Base-by-base conservation (phyloP, 768 basidiomycete genomes). In the Boletus sp. region DNA sequence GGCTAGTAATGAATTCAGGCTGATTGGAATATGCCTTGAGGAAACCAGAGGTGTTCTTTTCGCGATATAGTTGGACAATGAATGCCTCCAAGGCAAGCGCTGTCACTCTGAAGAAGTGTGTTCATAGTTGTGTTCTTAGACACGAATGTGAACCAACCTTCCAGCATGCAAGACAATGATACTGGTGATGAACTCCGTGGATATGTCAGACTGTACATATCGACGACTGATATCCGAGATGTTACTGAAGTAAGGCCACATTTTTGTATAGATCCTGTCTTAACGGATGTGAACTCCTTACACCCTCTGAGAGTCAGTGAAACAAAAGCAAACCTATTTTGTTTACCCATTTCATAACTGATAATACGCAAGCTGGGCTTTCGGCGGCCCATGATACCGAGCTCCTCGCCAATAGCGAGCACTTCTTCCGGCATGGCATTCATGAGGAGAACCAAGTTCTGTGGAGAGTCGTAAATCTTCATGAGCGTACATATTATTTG, bases 1-100 rank as follows among this genome's bases (percentile, higher is more conserved):
- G 95, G 59, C 85, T 92, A 0, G 90, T 94, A 58, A 99, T 97
- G 59, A 89, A 85, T 70, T 98, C 97, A 5, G 96, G 94, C 65
- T 98, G 90, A 71, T 98, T 96, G 2, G 94, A 92, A 68, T 98
- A 97, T 0, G 94, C 97, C 72, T 99, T 98, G 61, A 98, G 77
- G 71, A 98, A 99, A 1, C 96, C 96, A 2, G 78, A 79, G 69
- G 81, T 83, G 75, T 98, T 99, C 75, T 88, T 85, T 72, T 97
- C 88, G 41, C 96, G 83, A 69, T 89, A 98, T 3, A 97, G 76
- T 3, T 95, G 85, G 48, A 94, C 88, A 37, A 97, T 92, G 75
- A 98, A 99, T 0, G 94, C 92, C 68, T 98, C 96, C 47, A 88
- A 77, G 28, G 86, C 90, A 1, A 93, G 80, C 2, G 91, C 82